Evolutionary conservation across 495 filamentous ascomycete species (phyloP), one percentile per base, ranked within the genome.

Genomic region (Tetracladium setigerum): DNA sequence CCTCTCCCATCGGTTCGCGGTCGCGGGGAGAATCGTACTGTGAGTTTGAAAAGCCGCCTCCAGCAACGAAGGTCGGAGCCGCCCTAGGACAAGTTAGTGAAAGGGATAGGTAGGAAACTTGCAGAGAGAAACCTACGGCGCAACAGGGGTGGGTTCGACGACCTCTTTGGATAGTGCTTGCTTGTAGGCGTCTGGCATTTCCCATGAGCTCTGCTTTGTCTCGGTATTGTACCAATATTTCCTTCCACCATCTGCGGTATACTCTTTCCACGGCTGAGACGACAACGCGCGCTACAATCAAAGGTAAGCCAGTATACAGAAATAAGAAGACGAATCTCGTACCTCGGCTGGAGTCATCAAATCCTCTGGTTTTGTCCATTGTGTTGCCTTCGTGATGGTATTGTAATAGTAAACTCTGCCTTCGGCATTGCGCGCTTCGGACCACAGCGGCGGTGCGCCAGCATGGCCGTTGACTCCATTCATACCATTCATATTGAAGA

Each of bases 361-460:
- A 34, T 91, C 94, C 52, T 80, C 73, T 15, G 92, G 92, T 66
- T 95, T 96, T 33, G 79, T 82, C 92, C 92, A 98, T 79, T 89
- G 84, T 27, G 91, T 96, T 30, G 72, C 83, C 59, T 92, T 90
- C 4, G 89, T 95, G 50, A 82, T 68, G 4, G 79, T 67, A 65
- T 97, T 95, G 69, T 89, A 95, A 61, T 95, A 98, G 67, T 98
- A 98, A n/a, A 81, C 70, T 41, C 87, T 78, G 34, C 92, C 92
- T 55, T 95, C 91, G 4, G 80, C 62, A 57, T 84, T 86, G 56
- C 82, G 82, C 44, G 87, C 84, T 68, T 92, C 87, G 63, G 85
- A 81, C 92, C 91, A 96, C 19, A 80, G 52, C 32, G 69, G 61
- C 43, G 73, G 70, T 32, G 67, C 74, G 50, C 72, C 63, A 47